Conservation (phyloP, 2,329 filamentous ascomycete species). For the Fusarium paranaense region DNA sequence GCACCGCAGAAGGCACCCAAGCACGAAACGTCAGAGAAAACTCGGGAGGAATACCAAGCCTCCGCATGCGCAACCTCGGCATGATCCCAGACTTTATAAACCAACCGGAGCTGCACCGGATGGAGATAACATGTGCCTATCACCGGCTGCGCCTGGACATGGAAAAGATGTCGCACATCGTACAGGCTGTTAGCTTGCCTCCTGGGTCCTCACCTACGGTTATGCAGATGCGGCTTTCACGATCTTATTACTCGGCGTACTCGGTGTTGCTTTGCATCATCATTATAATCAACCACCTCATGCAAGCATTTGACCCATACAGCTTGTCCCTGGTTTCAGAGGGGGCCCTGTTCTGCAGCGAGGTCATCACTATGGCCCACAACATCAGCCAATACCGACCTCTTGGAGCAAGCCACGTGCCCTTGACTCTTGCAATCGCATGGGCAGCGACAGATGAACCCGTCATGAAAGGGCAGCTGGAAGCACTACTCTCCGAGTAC, state of each 20-base stretch:
- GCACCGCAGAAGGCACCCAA: not conserved
- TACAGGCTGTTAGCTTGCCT: constrained; percentile 20
- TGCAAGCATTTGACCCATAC: constrained; percentile 34
- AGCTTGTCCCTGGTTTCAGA: constrained; percentile 23
- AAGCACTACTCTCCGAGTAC: constrained; percentile 22
- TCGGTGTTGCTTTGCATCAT: constrained; percentile 15
- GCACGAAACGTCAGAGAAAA: not conserved
- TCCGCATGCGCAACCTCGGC: constrained; percentile 26
- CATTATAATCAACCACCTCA: constrained; percentile 25
- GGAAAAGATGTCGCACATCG: constrained; percentile 25
- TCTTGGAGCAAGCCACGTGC: constrained; percentile 28
- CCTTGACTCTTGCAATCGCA: constrained; percentile 20
- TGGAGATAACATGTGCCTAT: constrained; percentile 33
- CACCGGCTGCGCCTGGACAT: constrained; percentile 25
- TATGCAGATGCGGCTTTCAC: constrained; percentile 18
- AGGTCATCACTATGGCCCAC: constrained; percentile 19
- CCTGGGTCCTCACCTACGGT: constrained; percentile 18
- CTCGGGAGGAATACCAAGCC: constrained; percentile 22
- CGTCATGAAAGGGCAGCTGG: constrained; percentile 19
- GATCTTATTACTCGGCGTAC: constrained; percentile 27
- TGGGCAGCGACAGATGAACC: constrained; percentile 35
- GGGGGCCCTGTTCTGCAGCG: constrained; percentile 24
- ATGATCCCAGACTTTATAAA: constrained; percentile 33
- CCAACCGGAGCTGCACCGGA: constrained; percentile 27
- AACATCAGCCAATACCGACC: constrained; percentile 24